phyloP scores from a whole-genome alignment of 2,329 filamentous ascomycete species.

The Colletotrichum sp. region DNA sequence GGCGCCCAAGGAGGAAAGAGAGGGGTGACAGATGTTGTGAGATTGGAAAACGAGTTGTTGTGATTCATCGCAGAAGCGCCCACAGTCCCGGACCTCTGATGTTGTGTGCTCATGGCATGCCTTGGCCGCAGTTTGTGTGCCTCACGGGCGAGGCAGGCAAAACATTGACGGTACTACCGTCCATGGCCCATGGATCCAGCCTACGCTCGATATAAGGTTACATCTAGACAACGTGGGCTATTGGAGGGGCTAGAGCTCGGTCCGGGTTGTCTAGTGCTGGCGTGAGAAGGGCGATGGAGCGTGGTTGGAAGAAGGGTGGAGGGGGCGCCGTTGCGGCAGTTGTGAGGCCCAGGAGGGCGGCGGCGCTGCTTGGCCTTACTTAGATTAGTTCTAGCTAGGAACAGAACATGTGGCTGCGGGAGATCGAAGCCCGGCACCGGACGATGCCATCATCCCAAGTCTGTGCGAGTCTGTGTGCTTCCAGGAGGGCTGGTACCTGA shows the following conservation, averaged over 20 bases:
- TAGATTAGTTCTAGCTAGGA: not conserved
- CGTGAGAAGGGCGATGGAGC: not conserved
- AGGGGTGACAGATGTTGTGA: not conserved
- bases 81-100: conserved; percentile 3
- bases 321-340: not conserved
- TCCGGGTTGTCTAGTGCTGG: not conserved
- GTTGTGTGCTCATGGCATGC: not conserved
- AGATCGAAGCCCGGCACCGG: not conserved
- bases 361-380: not conserved
- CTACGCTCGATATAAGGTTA: not conserved
- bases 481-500: not conserved
- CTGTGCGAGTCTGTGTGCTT: not conserved
- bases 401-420: conserved; percentile 3
- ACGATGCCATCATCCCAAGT: not conserved
- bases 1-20: not conserved
- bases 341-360: not conserved
- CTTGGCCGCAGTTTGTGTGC: conserved; percentile 14
- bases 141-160: not conserved
- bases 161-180: not conserved
- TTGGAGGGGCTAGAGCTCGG: not conserved
- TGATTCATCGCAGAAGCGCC: conserved; percentile 7
- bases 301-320: not conserved
- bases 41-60: not conserved
- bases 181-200: not conserved
- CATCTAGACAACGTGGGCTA: conserved; percentile 6